Evolutionary conservation across 768 basidiomycete species (phyloP).

Genomic region (Chalciporus chontae): DNA sequence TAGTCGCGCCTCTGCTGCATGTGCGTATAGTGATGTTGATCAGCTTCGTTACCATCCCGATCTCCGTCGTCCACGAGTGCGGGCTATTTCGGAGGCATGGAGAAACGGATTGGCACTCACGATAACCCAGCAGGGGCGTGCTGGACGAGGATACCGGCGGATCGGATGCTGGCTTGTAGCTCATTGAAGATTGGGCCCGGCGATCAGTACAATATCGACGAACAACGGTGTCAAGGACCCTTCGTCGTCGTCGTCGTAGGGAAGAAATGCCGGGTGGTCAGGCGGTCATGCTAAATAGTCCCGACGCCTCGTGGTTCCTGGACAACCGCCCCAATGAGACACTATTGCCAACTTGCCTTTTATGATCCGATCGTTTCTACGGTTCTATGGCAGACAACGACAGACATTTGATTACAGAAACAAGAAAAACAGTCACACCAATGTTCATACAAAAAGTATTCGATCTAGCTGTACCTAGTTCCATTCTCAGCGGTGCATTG

Average conservation of each 20-base stretch:
- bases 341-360: too few relatives aligned
- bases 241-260: background rate
- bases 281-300: background rate
- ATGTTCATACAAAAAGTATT: background rate
- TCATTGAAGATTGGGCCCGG: constrained; percentile 11
- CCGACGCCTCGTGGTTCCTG: background rate
- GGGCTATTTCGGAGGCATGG: background rate
- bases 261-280: background rate
- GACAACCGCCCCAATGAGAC: background rate
- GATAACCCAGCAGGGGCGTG: constrained; percentile 22
- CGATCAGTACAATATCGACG: background rate
- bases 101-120: background rate
- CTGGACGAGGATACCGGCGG: constrained; percentile 1
- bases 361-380: too few relatives aligned
- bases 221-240: background rate
- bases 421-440: background rate
- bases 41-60: background rate
- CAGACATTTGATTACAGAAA: too few relatives aligned
- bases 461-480: constrained; percentile 30
- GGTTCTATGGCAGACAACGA: too few relatives aligned
- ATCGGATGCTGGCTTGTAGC: background rate
- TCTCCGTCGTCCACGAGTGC: background rate
- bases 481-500: constrained; percentile 64
- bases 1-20: background rate
- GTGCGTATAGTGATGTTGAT: background rate